Conservation (phyloP, 164 flowering plant genomes). For the Nelumbo lutea region DNA sequence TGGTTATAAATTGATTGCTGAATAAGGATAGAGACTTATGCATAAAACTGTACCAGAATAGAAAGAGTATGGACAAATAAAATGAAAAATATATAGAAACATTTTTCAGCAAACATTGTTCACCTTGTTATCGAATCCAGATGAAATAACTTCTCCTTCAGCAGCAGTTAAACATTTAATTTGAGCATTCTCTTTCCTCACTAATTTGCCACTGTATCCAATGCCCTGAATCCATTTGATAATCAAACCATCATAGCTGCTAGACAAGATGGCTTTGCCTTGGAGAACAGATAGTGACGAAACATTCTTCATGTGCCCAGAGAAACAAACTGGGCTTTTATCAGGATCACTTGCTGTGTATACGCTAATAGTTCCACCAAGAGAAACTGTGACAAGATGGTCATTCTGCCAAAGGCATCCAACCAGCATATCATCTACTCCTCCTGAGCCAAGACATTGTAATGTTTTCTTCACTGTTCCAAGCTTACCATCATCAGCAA, state of each 20-base stretch:
- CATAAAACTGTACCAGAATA: no score
- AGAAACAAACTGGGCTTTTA: slow-evolving; percentile 53
- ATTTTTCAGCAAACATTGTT: slow-evolving; percentile 1
- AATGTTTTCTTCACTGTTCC: slow-evolving; percentile 73
- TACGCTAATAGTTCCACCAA: slow-evolving; percentile 76
- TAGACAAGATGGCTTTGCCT: slow-evolving; percentile 51
- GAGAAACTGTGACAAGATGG: slow-evolving; percentile 82
- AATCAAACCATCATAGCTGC: slow-evolving; percentile 91
- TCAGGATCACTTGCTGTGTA: slow-evolving; percentile 83
- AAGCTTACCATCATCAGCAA: slow-evolving; percentile 53
- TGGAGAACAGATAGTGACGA: slow-evolving; percentile 57
- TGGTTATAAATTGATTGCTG: no score
- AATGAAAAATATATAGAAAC: not conserved
- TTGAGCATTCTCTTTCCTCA: slow-evolving; percentile 70
- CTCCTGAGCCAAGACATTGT: slow-evolving; percentile 68
- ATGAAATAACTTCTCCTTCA: slow-evolving; percentile 72
- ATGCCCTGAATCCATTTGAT: slow-evolving; percentile 83
- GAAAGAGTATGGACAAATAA: not conserved
- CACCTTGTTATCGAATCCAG: slow-evolving; percentile 92
- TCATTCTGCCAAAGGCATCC: slow-evolving; percentile 97
- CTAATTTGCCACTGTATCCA: slow-evolving; percentile 75
- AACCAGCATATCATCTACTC: slow-evolving; percentile 94
- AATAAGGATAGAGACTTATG: no score
- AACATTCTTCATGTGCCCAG: slow-evolving; percentile 90
- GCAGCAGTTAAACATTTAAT: slow-evolving; percentile 79